These are phyloP conservation scores for Marsdenia floribunda DNA, from an alignment of 257 asterid genomes.

Conservation along the genomic window DNA sequence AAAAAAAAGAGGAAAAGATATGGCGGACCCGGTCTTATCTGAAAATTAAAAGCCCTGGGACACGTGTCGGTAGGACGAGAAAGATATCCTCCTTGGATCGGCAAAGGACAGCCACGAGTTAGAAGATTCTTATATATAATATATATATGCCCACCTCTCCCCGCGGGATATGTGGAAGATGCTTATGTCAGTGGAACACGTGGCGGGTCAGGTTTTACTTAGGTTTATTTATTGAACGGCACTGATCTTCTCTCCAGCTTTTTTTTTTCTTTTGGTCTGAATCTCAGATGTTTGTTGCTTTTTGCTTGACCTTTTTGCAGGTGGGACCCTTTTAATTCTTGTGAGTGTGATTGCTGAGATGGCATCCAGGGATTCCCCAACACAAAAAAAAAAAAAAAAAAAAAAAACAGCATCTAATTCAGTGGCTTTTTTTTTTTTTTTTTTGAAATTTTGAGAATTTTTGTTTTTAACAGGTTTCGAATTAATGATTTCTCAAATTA, in stretches of 20 bases:
- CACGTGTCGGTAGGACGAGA: slow-evolving; percentile 11
- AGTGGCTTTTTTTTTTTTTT: too few relatives aligned
- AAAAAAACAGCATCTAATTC: too few relatives aligned
- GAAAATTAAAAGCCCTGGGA: slow-evolving; percentile 7
- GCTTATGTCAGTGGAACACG: slow-evolving; percentile 27
- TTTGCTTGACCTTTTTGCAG: slow-evolving; percentile 23
- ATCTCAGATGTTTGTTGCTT: slow-evolving; percentile 9
- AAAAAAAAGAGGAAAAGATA: slow-evolving; percentile 40
- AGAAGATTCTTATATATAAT: slow-evolving; percentile 15
- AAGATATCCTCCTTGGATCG: slow-evolving; percentile 17
- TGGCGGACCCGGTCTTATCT: slow-evolving; percentile 40
- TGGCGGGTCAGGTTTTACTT: slow-evolving; percentile 12
- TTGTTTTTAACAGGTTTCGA: too few relatives aligned
- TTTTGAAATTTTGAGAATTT: too few relatives aligned
- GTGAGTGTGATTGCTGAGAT: slow-evolving; percentile 17
- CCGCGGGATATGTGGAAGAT: not conserved
- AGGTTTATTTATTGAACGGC: slow-evolving; percentile 13
- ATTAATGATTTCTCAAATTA: too few relatives aligned
- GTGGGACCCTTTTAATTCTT: slow-evolving; percentile 23
- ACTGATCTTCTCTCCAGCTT: slow-evolving; percentile 1
- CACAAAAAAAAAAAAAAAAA: too few relatives aligned
- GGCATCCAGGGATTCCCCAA: slow-evolving; percentile 21
- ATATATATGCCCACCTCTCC: not conserved
- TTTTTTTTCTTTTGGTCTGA: not conserved
- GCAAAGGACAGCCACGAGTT: slow-evolving; percentile 40